Conservation (phyloP, 1,284 basidiomycete genomes). For the Microbotryum lychnidis-dioicae region DNA sequence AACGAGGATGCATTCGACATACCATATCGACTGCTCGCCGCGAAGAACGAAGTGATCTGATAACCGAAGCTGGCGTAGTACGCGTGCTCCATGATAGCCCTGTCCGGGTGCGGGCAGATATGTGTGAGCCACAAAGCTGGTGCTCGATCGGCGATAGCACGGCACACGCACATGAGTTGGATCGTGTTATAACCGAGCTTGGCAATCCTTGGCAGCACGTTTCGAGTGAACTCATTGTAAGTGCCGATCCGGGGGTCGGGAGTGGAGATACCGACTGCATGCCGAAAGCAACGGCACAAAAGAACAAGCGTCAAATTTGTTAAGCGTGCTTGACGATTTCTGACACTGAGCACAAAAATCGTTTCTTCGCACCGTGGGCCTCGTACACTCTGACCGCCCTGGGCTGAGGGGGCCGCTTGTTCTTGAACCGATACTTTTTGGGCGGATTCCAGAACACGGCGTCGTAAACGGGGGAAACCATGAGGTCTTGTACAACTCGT, state of each 20-base stretch:
- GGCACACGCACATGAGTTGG: constrained; percentile 78
- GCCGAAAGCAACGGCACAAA: background rate
- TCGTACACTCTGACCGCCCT: constrained; percentile 81
- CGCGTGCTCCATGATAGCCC: constrained; percentile 83
- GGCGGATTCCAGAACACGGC: constrained; percentile 98
- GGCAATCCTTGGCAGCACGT: constrained; percentile 79
- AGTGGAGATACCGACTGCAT: constrained; percentile 81
- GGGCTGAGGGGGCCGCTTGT: constrained; percentile 61
- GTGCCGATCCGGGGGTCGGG: constrained; percentile 78
- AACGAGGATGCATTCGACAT: background rate
- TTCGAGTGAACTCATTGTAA: constrained; percentile 86
- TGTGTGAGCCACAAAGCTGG: background rate
- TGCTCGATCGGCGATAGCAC: constrained; percentile 63
- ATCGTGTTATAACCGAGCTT: constrained; percentile 92
- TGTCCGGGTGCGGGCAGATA: constrained; percentile 8
- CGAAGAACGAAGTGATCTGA: constrained; percentile 95
- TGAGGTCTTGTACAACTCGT: constrained; percentile 88
- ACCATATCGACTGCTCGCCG: constrained; percentile 86
- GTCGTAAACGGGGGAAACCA: constrained; percentile 85
- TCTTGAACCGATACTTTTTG: constrained; percentile 69
- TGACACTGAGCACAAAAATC: background rate
- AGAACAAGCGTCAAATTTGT: background rate
- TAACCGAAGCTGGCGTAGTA: constrained; percentile 99
- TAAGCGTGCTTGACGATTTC: background rate
- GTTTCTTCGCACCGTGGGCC: constrained; percentile 56